Conservation (phyloP, 202 grass and related monocot species). For the Saccharum hybrid region DNA sequence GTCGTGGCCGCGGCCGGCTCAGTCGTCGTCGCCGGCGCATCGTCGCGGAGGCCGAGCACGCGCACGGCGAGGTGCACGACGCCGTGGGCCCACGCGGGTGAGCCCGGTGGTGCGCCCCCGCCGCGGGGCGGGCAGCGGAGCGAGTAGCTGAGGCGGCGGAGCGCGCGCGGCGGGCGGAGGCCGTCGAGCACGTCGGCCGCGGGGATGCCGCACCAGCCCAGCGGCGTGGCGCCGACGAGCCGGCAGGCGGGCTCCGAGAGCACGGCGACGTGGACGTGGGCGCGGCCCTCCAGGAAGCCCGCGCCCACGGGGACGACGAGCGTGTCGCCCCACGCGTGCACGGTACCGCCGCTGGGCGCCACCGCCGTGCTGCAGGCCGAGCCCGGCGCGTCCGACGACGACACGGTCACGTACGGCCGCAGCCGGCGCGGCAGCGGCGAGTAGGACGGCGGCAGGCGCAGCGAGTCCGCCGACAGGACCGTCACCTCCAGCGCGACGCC, state of each 20-base stretch:
- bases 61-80: slow-evolving; percentile 82
- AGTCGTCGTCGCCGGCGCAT: background rate
- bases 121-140: slow-evolving; percentile 53
- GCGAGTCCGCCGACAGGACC: slow-evolving; percentile 74
- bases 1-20: background rate
- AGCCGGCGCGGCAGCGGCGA: slow-evolving; percentile 58
- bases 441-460: slow-evolving; percentile 61
- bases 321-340: slow-evolving; percentile 70
- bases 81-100: slow-evolving; percentile 36
- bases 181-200: slow-evolving; percentile 79
- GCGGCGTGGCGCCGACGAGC: slow-evolving; percentile 51
- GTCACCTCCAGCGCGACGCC: slow-evolving; percentile 77
- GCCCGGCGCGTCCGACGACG: slow-evolving; percentile 22
- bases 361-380: slow-evolving; percentile 39
- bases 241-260: slow-evolving; percentile 50
- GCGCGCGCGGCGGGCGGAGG: slow-evolving; percentile 60
- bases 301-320: slow-evolving; percentile 61
- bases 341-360: background rate
- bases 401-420: slow-evolving; percentile 72
- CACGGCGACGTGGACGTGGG: slow-evolving; percentile 55
- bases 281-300: slow-evolving; percentile 60
- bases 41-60: slow-evolving; percentile 54
- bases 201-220: slow-evolving; percentile 75
- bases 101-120: background rate
- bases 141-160: slow-evolving; percentile 83